Evolutionary conservation across 2,329 filamentous ascomycete species (phyloP), one percentile per base, ranked within the genome.

Genomic region (Chaetomium sp.): DNA sequence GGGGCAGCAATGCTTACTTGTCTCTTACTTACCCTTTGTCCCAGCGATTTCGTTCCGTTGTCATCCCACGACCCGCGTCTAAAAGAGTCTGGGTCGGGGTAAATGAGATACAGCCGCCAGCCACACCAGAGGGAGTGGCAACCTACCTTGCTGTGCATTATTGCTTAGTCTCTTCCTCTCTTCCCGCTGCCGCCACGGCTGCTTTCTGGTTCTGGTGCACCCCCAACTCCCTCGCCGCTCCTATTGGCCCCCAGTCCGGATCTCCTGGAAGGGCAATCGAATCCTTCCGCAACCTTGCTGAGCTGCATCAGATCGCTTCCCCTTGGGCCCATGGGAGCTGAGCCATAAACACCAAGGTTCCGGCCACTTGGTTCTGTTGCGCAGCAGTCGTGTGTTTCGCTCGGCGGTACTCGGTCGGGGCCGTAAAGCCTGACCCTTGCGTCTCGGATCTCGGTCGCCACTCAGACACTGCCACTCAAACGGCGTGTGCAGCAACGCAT

Each of bases 131-230:
- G 58, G 10, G 60, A 54, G 31, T 67, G 60, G 38, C 60, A 64
- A 57, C 53, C 57, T 62, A 50, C 60, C 50, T 58, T 59, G 50
- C 51, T 57, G 63, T 63, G 56, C 62, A 53, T 60, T 35, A 56
- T 47, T 23, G 23, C 50, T 54, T n/a, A n/a, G n/a, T n/a, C 23
- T 56, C 57, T 59, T 25, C 38, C 38, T 42, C 38, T 42, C 38
- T n/a, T 42, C 38, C 60, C 61, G 57, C 62, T 70, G 65, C 67
- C 60, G 65, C 53, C 49, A 49, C 60, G 62, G 60, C 62, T 61
- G 59, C 42, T 57, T 42, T 59, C 53, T 60, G 57, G 27, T n/a
- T 45, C 49, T 60, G 61, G 45, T 60, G 42, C 53, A 61, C 53
- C 61, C 64, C 58, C 53, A 56, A 59, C 57, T 45, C 64, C 31